Conservation (phyloP, 108 stramenopile species). For the Cyclotella sp. region DNA sequence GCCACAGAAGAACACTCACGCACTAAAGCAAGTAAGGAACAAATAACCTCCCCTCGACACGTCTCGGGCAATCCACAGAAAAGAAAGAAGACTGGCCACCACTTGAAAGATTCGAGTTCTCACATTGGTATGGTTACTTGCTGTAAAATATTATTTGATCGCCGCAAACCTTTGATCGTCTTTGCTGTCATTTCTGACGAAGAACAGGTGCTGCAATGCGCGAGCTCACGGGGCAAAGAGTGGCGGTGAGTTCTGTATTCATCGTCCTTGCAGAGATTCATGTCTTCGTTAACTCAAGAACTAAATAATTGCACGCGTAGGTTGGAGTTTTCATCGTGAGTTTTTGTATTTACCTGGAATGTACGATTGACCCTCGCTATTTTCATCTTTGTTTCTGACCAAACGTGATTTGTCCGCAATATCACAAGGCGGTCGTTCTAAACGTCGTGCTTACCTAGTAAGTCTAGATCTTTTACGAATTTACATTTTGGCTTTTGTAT, state of each 20-base stretch:
- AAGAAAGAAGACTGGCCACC: background rate
- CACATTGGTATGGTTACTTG: constrained; percentile 35
- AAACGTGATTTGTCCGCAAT: background rate
- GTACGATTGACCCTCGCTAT: too few relatives aligned
- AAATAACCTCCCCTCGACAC: too few relatives aligned
- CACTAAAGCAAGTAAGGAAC: background rate
- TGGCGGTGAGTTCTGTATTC: constrained; percentile 44
- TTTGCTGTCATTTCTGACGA: background rate
- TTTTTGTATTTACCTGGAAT: too few relatives aligned
- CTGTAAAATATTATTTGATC: background rate
- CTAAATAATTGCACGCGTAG: too few relatives aligned
- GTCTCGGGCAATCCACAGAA: background rate
- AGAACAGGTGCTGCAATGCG: constrained; percentile 73
- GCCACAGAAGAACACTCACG: constrained; percentile 3
- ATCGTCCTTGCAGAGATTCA: too few relatives aligned
- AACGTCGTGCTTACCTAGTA: constrained; percentile 56
- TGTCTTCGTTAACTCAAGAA: too few relatives aligned
- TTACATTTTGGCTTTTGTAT: too few relatives aligned
- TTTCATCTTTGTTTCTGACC: background rate
- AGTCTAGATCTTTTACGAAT: background rate
- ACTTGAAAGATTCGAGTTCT: constrained; percentile 31
- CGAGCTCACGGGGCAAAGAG: constrained; percentile 75
- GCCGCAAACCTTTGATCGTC: background rate
- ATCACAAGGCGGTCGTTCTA: constrained; percentile 35
- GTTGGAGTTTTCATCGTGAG: too few relatives aligned